Evolutionary conservation across 2,329 filamentous ascomycete genomes (phyloP).

Genomic region (Beauveria sp.): DNA sequence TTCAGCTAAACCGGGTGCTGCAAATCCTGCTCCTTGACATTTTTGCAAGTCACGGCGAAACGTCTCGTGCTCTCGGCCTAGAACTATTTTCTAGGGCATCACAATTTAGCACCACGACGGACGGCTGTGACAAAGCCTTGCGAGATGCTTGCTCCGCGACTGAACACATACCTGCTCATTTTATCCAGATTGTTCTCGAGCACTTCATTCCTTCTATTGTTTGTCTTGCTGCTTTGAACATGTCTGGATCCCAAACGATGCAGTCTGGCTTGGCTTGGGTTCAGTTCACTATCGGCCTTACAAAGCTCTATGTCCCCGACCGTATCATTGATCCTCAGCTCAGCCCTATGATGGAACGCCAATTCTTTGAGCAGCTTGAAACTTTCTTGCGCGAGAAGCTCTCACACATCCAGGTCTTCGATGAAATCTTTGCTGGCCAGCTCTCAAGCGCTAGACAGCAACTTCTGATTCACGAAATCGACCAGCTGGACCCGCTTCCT

Average conservation of each 20-base stretch:
- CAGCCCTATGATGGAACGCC: slow-evolving; percentile 56
- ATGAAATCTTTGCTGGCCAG: slow-evolving; percentile 60
- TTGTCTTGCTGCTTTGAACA: slow-evolving; percentile 29
- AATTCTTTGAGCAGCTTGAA: slow-evolving; percentile 48
- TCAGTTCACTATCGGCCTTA: slow-evolving; percentile 63
- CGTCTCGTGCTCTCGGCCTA: slow-evolving; percentile 21
- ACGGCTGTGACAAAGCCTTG: slow-evolving; percentile 14
- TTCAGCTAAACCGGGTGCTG: slow-evolving; percentile 41
- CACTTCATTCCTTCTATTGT: slow-evolving; percentile 40
- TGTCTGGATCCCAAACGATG: slow-evolving; percentile 18
- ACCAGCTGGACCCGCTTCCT: slow-evolving; percentile 58
- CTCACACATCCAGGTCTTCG: slow-evolving; percentile 55
- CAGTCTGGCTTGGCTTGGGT: slow-evolving; percentile 58
- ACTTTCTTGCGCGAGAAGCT: slow-evolving; percentile 49
- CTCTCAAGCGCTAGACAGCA: slow-evolving; percentile 58
- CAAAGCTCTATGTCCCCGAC: slow-evolving; percentile 80
- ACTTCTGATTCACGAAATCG: slow-evolving; percentile 54
- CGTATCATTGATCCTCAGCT: slow-evolving; percentile 76
- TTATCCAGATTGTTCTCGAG: slow-evolving; percentile 22
- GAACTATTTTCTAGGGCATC: slow-evolving; percentile 21
- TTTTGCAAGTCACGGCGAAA: slow-evolving; percentile 30
- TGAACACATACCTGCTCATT: background rate
- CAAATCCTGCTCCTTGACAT: slow-evolving; percentile 36
- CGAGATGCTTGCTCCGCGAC: background rate
- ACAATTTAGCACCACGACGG: background rate